Base-by-base conservation (phyloP, 495 filamentous ascomycete species). In the Penicillium desertorum region DNA sequence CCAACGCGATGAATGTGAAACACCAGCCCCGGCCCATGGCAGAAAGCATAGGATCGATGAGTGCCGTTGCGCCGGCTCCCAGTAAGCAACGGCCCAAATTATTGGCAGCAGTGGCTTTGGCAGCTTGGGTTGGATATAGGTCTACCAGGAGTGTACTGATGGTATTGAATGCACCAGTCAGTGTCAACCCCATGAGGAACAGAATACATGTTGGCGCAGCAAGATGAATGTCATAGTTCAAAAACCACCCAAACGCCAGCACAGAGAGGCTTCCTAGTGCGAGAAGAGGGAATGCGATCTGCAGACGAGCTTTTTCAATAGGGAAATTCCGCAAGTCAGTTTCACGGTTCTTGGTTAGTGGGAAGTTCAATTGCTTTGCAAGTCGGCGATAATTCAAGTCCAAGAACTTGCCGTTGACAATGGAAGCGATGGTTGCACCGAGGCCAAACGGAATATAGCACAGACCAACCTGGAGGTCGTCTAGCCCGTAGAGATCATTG, bases 321-420 rank as follows among this genome's bases (percentile, higher is more conserved):
- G 86, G 86, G 41, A 87, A 89, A 5, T 76, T 69, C 2, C 63
- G 61, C 16, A 86, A 67, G 51, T 86, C 79, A 39, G 79, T 75
- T 12, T 78, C 75, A 3, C 79, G 78, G 47, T 78, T 79, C 36
- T 74, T 76, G 22, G 80, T 73, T 23, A 85, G 63, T 3, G 72
- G 73, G 27, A 87, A 65, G 3, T 78, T 77, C 14, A 65, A 52
- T 7, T 61, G 43, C 32, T 61, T 65, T 5, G 79, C 79, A 4
- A 71, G 62, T 7, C 66, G 63, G n/a, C 70, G 69, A 63, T 78
- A 83, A 52, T 81, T 80, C 20, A 59, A 59, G 53, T 82, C 80
- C 59, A 82, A 57, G 65, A 96, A 88, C 70, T 93, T 91, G 58
- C 93, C 93, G 67, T 92, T 91, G 59, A 89, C 85, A 58, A 96